These are phyloP conservation scores for Monosporozyma solicola DNA, from an alignment of 805 yeast genomes.

Conservation along the genomic window DNA sequence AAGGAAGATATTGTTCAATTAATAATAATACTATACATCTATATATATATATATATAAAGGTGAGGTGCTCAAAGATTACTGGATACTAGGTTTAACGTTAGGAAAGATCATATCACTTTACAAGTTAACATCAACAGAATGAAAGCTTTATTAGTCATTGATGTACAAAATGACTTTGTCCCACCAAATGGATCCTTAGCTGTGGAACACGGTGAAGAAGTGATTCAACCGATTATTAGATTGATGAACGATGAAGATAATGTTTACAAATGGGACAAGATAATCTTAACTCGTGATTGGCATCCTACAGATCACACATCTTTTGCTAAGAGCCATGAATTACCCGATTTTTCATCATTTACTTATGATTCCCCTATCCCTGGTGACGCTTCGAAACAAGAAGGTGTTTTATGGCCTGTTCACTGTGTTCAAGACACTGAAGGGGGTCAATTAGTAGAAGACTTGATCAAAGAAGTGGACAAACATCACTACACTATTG, in stretches of 20 bases:
- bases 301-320: constrained; percentile 74
- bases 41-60: no score
- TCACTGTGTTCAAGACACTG: constrained; percentile 70
- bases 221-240: constrained; percentile 45
- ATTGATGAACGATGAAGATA: constrained; percentile 33
- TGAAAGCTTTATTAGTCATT: constrained; percentile 56
- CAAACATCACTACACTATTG: constrained; percentile 30
- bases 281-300: constrained; percentile 76
- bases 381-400: constrained; percentile 29
- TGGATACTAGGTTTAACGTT: not conserved
- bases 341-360: constrained; percentile 43
- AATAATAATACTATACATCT: no score
- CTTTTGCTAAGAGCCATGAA: constrained; percentile 68
- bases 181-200: constrained; percentile 69
- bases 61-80: no score
- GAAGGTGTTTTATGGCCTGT: constrained; percentile 69
- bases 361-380: constrained; percentile 43
- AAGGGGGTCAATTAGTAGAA: constrained; percentile 50
- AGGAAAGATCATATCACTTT: not conserved
- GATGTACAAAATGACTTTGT: constrained; percentile 85
- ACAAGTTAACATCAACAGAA: not conserved
- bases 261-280: constrained; percentile 44
- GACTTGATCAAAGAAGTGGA: constrained; percentile 29
- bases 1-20: no score
- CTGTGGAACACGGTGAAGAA: constrained; percentile 55